Percentiles rank a stretch among this genome's conserved stretches.
phyloP scores from a whole-genome alignment of 495 filamentous ascomycete genomes.

The Xylaria scruposa region DNA sequence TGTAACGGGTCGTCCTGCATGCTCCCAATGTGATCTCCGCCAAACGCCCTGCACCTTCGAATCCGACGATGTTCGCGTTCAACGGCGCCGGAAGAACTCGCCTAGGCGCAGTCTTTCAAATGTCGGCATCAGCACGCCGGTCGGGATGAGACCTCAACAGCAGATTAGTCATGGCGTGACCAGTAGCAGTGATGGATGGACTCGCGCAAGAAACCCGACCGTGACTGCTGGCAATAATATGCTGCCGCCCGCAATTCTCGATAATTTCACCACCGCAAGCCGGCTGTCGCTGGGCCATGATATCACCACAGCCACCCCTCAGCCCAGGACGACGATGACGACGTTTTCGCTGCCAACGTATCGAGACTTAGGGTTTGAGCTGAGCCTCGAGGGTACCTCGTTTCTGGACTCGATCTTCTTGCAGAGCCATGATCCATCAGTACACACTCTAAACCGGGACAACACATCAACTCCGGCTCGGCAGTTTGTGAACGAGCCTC shows the following conservation, averaged over 20 bases:
- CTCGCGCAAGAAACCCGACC: not conserved
- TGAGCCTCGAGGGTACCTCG: slow-evolving; percentile 15
- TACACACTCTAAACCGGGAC: not conserved
- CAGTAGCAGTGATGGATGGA: not conserved
- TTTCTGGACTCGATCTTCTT: slow-evolving; percentile 27
- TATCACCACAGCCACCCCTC: not conserved
- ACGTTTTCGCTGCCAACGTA: not conserved
- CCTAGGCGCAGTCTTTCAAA: not conserved
- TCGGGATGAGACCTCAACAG: not conserved
- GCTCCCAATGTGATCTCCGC: slow-evolving; percentile 21
- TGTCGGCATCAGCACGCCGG: not conserved
- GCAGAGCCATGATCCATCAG: not conserved
- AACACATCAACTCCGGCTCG: not conserved
- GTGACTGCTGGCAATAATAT: slow-evolving; percentile 1
- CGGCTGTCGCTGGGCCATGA: not conserved
- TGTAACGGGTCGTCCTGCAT: not conserved
- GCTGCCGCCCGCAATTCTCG: not conserved
- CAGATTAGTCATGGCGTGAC: not conserved
- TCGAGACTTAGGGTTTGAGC: slow-evolving; percentile 11
- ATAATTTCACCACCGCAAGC: not conserved
- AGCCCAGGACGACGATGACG: not conserved
- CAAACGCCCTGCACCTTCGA: slow-evolving; percentile 20
- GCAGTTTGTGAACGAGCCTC: not conserved
- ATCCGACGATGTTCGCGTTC: slow-evolving; percentile 14
- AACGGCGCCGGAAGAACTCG: slow-evolving; percentile 9